phyloP scores from a whole-genome alignment of 208 protist genomes.

The Acanthamoeba lenticulata region DNA sequence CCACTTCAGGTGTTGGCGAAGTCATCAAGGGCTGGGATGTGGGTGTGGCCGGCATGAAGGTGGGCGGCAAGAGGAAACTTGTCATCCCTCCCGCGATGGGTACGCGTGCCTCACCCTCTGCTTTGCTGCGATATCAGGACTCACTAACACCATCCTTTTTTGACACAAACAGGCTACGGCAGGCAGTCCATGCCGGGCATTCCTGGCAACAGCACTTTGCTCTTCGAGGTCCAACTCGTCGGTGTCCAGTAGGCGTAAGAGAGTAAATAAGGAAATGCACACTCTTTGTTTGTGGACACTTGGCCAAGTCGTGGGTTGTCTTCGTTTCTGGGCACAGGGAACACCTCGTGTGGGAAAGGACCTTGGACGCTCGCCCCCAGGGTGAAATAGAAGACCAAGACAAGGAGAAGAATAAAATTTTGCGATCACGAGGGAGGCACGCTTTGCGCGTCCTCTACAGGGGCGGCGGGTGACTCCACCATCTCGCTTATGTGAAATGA shows the following conservation, averaged over 20 bases:
- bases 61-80: constrained; percentile 20
- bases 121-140: not conserved
- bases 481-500: not conserved
- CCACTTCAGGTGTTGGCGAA: not conserved
- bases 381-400: too few species aligned
- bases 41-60: constrained; percentile 20
- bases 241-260: not conserved
- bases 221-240: constrained; percentile 48
- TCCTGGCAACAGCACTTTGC: constrained; percentile 35
- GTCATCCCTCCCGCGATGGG: not conserved
- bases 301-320: too few species aligned
- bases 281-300: too few species aligned
- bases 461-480: not conserved
- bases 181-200: not conserved
- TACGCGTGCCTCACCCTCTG: not conserved
- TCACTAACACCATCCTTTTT: not conserved
- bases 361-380: too few species aligned
- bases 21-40: constrained; percentile 50
- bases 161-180: constrained; percentile 33
- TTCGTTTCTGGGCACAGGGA: too few species aligned
- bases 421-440: too few species aligned
- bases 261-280: not conserved
- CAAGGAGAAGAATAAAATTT: too few species aligned
- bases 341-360: too few species aligned
- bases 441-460: too few species aligned